Conservation (phyloP, 208 protist species). For the Borovskyia barvae region DNA sequence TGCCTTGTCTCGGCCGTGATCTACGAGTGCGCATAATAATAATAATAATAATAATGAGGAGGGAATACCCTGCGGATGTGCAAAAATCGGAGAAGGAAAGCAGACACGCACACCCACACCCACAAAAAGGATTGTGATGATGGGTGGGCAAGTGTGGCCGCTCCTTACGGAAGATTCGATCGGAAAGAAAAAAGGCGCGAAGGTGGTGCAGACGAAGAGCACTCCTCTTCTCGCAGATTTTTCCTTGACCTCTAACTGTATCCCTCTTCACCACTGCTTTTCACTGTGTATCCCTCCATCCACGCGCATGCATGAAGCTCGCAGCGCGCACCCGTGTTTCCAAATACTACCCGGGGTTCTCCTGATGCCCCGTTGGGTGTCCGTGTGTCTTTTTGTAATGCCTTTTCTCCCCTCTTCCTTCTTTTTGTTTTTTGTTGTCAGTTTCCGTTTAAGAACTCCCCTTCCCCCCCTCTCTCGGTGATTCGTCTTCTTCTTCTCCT, state of each 20-base stretch:
- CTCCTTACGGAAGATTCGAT: no score
- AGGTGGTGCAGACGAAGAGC: neutral
- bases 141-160: no score
- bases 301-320: no score
- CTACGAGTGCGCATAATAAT: conserved; percentile 25
- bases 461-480: no score
- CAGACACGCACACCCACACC: no score
- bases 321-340: no score
- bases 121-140: no score
- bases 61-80: no score
- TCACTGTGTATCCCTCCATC: conserved; percentile 7
- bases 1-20: conserved; percentile 36
- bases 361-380: neutral
- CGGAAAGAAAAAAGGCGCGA: conserved; percentile 15
- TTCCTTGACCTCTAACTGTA: no score
- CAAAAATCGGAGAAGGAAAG: no score
- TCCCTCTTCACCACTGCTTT: conserved; percentile 2
- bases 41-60: no score
- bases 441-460: neutral
- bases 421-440: conserved; percentile 4
- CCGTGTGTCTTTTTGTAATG: neutral
- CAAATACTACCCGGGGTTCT: neutral
- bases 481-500: neutral
- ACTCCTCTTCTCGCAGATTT: neutral
- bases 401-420: conserved; percentile 4